Base-by-base conservation (phyloP, 495 filamentous ascomycete species). In the Bacidia gigantensis region DNA sequence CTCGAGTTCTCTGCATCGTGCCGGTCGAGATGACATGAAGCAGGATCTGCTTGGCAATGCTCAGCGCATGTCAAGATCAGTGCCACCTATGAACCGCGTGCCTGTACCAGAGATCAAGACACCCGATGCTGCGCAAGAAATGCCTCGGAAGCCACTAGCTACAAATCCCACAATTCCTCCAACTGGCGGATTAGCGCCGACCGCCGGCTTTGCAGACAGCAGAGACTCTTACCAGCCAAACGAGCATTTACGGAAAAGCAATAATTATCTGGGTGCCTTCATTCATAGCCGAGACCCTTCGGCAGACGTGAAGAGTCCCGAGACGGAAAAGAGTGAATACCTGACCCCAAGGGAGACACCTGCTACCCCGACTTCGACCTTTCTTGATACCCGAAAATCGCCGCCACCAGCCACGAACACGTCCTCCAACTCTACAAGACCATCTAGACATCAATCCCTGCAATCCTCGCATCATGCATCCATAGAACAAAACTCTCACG, bases 1-100 rank as follows among this genome's bases (percentile, higher is more conserved):
- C 23, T 78, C 72, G 40, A 62, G 62, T 29, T 75, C 74, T 17
- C 67, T 67, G 22, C 56, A 58, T 11, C 68, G 67, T 18, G 67
- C 66, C 20, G 65, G 65, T 20, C 60, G 60, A 17, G 65, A 66
- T 17, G 75, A 81, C 51, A 76, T 79, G 65, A 76, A 78, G 47
- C 71, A 77, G n/a, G 73, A 72, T 48, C 67, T 87, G 21, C 60
- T 86, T 23, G 64, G 65, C 26, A 80, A 83, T 61, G 82, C 83
- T 22, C 75, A 79, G 51, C 62, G 71, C 14, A 83, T 84, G 75
- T 78, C 83, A 17, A 73, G 71, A 35, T 83, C 82, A 18, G 70
- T 74, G 42, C 80, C 80, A 12, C 77, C 75, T 3, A 51, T 67
- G 3, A 59, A 60, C 17, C 69, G 62, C 58, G 63, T 52, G 44